phyloP scores from a whole-genome alignment of 495 filamentous ascomycete genomes.

The Xylaria intraflava region DNA sequence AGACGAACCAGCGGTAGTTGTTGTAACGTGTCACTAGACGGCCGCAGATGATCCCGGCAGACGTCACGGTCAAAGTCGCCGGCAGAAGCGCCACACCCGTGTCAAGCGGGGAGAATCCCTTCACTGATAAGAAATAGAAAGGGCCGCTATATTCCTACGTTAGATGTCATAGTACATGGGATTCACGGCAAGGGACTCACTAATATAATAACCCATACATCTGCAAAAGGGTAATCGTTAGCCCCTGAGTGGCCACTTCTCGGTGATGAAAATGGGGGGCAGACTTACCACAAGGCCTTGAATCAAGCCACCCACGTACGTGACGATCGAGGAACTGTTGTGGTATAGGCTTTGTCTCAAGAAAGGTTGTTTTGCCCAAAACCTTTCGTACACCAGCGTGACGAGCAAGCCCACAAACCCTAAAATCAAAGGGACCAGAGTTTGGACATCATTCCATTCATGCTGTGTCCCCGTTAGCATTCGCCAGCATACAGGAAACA shows the following conservation, averaged over 20 bases:
- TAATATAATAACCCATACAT: constrained; percentile 27
- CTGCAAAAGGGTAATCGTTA: constrained; percentile 26
- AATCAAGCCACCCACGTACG: constrained; percentile 27
- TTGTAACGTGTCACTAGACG: constrained; percentile 43
- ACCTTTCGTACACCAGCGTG: constrained; percentile 35
- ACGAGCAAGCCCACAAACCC: constrained; percentile 27
- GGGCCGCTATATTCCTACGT: constrained; percentile 52
- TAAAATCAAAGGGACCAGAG: constrained; percentile 42
- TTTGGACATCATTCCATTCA: constrained; percentile 39
- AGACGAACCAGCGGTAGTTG: constrained; percentile 48
- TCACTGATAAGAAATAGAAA: constrained; percentile 58
- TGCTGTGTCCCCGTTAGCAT: constrained; percentile 30
- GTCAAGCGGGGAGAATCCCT: constrained; percentile 45
- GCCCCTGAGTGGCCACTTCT: constrained; percentile 31
- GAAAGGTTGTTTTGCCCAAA: constrained; percentile 44
- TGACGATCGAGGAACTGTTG: constrained; percentile 29
- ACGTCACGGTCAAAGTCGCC: constrained; percentile 41
- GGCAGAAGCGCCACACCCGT: constrained; percentile 52
- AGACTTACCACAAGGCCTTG: constrained; percentile 33
- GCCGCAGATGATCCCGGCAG: constrained; percentile 44
- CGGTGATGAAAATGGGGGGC: constrained; percentile 22
- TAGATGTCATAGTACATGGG: constrained; percentile 19
- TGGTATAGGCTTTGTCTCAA: constrained; percentile 47
- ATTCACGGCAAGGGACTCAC: constrained; percentile 16
- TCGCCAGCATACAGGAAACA: not conserved